Base-by-base conservation (phyloP, 768 basidiomycete species). In the Mycena rebaudengoi region DNA sequence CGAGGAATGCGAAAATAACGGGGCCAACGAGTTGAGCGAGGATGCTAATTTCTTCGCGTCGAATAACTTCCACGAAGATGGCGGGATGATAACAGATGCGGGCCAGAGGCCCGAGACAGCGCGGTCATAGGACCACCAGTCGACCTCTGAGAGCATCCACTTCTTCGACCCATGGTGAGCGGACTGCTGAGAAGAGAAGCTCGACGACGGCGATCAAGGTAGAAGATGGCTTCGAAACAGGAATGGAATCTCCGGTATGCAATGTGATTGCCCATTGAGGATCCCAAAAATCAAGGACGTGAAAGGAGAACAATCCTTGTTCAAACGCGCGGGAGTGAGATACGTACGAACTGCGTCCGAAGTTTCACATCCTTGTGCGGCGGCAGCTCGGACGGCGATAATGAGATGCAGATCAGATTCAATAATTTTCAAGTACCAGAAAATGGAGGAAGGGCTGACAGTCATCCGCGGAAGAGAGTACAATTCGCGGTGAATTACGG, bases 1-100 rank as follows among this genome's bases (percentile, higher is more conserved):
- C n/a, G n/a, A n/a, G n/a, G n/a, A 49, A 49, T 55, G 62, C 62
- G 62, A 18, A 63, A 56, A 33, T 37, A 41, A 63, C 62, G 62
- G 62, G n/a, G n/a, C n/a, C n/a, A 43, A 48, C 43, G n/a, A n/a
- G 12, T 13, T 48, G 53, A 35, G 60, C 52, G 60, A 54, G n/a
- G 32, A 29, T 48, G 50, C 54, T 50, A 50, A 41, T 23, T 53
- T 26, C 28, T 21, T n/a, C 7, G 3, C 41, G 32, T 5, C 28
- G 6, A 30, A 8, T 13, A 14, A 28, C 60, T 63, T 51, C 62
- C 55, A 58, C 62, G 62, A 64, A 54, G 55, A 64, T 58, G 21
- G 32, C 62, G 62, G 62, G 40, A 43, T 20, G 62, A 64, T 58
- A 64, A 26, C 62, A 26, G 23, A 14, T 39, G 33, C 62, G 62